Evolutionary conservation across 768 basidiomycete genomes (phyloP), one percentile per base, ranked within the genome.

Genomic region (Sarcodon sp.): DNA sequence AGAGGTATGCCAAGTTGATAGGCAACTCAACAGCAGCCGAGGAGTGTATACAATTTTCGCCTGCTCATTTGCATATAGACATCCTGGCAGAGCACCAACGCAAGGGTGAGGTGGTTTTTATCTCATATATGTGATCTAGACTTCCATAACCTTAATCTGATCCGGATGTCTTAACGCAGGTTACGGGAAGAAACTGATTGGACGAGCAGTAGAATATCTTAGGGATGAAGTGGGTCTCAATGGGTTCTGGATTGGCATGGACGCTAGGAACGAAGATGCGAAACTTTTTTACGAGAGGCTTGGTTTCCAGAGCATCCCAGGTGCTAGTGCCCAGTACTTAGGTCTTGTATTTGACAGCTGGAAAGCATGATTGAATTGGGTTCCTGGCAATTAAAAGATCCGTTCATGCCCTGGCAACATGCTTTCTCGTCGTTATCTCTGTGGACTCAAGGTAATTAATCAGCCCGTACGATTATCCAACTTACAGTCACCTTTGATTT

Each of bases 21-120:
- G 64, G 66, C 49, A 50, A 56, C 31, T 64, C 64, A 37, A 60
- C 62, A 35, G 64, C 60, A 7, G 72, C 76, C 1, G 72, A 76
- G 7, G 68, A 72, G n/a, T 73, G 72, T 52, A 65, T 85, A 51
- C 63, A 69, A 4, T 83, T 81, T 57, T 79, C 84, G 13, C 73
- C 78, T 9, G 85, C 85, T 7, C 84, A 88, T 61, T 53, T 88
- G 54, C 86, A 89, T 59, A 79, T 88, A 56, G 67, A 89, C 53
- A 76, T 88, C 48, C 57, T 87, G 55, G 71, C 78, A 21, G 69
- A 68, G 38, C 76, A 83, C 58, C 84, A 84, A 60, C 66, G 74
- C 47, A 72, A 72, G 51, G 21, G 21, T 27, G 4, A 2, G 4
- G 21, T 4, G 21, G 21, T 27, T 27, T 27, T 27, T 27, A 27